Conservation (phyloP, 495 filamentous ascomycete species). For the Glarea lozoyensis region DNA sequence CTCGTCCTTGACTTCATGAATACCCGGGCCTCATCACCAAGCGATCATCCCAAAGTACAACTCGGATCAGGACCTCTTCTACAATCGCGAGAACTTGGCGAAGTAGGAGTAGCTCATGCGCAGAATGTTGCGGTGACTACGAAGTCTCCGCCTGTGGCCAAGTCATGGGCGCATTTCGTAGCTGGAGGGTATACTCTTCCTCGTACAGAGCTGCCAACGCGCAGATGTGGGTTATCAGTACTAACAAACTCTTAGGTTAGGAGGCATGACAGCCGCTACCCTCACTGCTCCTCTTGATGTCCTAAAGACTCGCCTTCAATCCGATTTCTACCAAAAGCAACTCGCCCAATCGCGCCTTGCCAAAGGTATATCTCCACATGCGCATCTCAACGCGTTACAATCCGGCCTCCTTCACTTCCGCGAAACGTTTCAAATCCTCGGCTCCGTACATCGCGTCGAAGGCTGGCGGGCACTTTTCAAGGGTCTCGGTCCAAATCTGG, state of each 20-base stretch:
- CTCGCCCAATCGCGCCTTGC: slow-evolving; percentile 35
- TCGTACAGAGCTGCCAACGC: too few species aligned
- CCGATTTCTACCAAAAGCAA: slow-evolving; percentile 79
- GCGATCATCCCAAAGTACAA: not conserved
- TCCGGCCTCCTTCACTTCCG: slow-evolving; percentile 51
- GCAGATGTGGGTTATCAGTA: too few species aligned
- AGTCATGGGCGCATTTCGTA: slow-evolving; percentile 83
- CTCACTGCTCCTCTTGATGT: slow-evolving; percentile 85
- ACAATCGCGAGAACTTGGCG: slow-evolving; percentile 56
- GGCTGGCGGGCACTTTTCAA: slow-evolving; percentile 83
- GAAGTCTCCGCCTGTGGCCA: slow-evolving; percentile 42
- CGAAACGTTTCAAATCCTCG: slow-evolving; percentile 76
- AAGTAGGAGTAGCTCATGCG: slow-evolving; percentile 16
- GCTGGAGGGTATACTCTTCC: slow-evolving; percentile 64
- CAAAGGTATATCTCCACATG: slow-evolving; percentile 24
- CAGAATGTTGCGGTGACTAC: slow-evolving; percentile 20
- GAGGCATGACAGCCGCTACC: slow-evolving; percentile 81
- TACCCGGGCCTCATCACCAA: slow-evolving; percentile 4
- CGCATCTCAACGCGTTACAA: slow-evolving; percentile 35
- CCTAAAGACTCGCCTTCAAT: slow-evolving; percentile 82
- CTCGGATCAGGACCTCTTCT: slow-evolving; percentile 27
- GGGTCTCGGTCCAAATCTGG: slow-evolving; percentile 77
- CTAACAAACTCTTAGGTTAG: slow-evolving; percentile 44
- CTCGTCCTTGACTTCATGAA: slow-evolving; percentile 14
- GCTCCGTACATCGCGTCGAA: slow-evolving; percentile 65